These are phyloP conservation scores for Solanum rostratum DNA, from an alignment of 257 asterid genomes.

Conservation along the genomic window DNA sequence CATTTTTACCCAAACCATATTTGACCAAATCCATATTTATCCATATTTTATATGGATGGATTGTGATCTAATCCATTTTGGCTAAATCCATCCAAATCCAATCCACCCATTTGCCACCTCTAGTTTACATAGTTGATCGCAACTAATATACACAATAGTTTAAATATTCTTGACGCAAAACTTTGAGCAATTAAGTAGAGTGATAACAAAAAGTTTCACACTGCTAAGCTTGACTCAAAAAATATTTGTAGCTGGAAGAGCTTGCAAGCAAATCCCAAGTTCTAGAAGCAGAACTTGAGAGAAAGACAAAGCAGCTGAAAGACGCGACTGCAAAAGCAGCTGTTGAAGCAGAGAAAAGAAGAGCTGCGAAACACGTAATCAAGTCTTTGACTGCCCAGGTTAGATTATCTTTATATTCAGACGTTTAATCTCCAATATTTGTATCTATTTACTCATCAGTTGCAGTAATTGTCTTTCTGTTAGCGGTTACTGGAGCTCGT, in stretches of 20 bases:
- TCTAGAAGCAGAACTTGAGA: constrained; percentile 66
- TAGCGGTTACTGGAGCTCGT: neutral
- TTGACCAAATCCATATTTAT: no score
- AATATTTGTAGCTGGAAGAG: constrained; percentile 48
- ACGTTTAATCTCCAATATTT: neutral
- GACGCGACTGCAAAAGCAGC: constrained; percentile 48
- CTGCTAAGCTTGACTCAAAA: neutral
- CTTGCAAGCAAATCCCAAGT: constrained; percentile 48
- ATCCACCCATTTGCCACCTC: no score
- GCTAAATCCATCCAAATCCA: no score
- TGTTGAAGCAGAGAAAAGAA: constrained; percentile 56
- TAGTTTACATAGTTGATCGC: neutral
- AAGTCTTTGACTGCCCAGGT: constrained; percentile 73
- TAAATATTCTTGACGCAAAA: neutral
- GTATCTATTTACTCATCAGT: neutral
- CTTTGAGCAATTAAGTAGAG: neutral
- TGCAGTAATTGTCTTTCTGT: neutral
- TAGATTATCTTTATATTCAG: neutral
- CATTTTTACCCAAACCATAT: no score
- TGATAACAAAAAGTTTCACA: neutral
- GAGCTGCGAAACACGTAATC: constrained; percentile 74
- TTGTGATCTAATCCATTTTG: no score
- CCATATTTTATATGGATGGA: no score
- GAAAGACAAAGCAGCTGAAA: constrained; percentile 46
- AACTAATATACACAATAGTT: neutral